A percentile compares a stretch with the other conserved stretches of the same genome.
These are phyloP conservation scores for Castanea sativa DNA, from an alignment of 306 rosid genomes.

Conservation along the genomic window DNA sequence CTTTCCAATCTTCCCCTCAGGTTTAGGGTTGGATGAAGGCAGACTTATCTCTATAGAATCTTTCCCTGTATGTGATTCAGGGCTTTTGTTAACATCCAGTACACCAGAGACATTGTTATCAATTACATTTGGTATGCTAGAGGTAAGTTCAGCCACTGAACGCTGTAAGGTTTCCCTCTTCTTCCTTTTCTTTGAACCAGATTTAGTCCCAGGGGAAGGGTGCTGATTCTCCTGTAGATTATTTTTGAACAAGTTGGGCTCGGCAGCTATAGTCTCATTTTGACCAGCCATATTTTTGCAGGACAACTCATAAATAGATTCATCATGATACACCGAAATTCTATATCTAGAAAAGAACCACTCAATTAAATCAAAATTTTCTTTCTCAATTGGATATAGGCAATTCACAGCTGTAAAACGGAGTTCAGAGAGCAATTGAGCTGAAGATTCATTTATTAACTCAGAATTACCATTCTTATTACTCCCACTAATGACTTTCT, in stretches of 20 bases:
- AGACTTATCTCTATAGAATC: constrained; percentile 6
- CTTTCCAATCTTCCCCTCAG: constrained; percentile 21
- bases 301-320: constrained; percentile 31
- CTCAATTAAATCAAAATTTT: constrained; percentile 52
- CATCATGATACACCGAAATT: constrained; percentile 58
- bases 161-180: constrained; percentile 17
- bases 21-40: not conserved
- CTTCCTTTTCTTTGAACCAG: constrained; percentile 32
- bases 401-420: constrained; percentile 60
- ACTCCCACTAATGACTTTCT: constrained; percentile 38
- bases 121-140: constrained; percentile 17
- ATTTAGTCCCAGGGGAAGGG: constrained; percentile 8
- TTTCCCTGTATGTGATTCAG: constrained; percentile 8
- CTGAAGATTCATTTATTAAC: constrained; percentile 38
- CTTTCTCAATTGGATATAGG: constrained; percentile 36
- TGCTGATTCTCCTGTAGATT: constrained; percentile 19
- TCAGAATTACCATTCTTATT: constrained; percentile 29
- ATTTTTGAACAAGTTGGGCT: constrained; percentile 22
- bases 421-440: constrained; percentile 66
- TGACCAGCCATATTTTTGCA: constrained; percentile 11
- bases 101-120: constrained; percentile 14
- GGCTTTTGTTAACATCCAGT: constrained; percentile 21
- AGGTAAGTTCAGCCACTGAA: constrained; percentile 34
- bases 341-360: constrained; percentile 72
- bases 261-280: constrained; percentile 26